Evolutionary conservation across 192 early-diverging fungal genomes (phyloP).

Genomic region (Rhizophagus sp.): DNA sequence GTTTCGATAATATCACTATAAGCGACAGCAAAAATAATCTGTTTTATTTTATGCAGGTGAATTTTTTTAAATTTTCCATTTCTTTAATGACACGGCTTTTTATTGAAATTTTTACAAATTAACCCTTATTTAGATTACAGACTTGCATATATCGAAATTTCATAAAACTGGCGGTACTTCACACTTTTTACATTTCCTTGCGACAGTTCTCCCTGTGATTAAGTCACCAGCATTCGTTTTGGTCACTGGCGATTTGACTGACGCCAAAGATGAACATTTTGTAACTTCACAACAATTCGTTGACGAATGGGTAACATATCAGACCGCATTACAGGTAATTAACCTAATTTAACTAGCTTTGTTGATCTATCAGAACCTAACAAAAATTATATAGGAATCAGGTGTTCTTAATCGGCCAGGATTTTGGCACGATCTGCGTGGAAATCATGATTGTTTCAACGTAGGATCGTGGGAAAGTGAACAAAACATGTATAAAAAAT

Average conservation of each 20-base stretch:
- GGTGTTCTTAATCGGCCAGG: constrained; percentile 30
- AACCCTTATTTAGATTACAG: constrained; percentile 62
- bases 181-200: constrained; percentile 77
- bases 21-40: constrained; percentile 59
- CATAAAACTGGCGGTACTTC: constrained; percentile 61
- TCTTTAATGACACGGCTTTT: not conserved
- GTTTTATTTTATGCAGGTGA: constrained; percentile 73
- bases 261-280: constrained; percentile 73
- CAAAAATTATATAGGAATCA: not conserved
- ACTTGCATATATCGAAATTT: constrained; percentile 83
- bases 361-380: not conserved
- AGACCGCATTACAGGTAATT: constrained; percentile 56
- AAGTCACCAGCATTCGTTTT: constrained; percentile 73
- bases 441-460: constrained; percentile 95
- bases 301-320: constrained; percentile 83
- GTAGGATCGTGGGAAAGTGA: constrained; percentile 59
- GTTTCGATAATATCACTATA: constrained; percentile 39
- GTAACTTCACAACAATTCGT: constrained; percentile 72
- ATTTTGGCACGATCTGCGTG: constrained; percentile 87
- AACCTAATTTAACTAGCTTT: constrained; percentile 18
- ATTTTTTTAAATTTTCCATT: not conserved
- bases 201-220: constrained; percentile 72
- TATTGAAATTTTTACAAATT: not conserved
- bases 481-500: constrained; percentile 63
- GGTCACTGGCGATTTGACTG: constrained; percentile 86